Percentiles rank a stretch among this genome's conserved stretches.
Conservation (phyloP, 352 stramenopile species). For the Phytophthora megakarya region DNA sequence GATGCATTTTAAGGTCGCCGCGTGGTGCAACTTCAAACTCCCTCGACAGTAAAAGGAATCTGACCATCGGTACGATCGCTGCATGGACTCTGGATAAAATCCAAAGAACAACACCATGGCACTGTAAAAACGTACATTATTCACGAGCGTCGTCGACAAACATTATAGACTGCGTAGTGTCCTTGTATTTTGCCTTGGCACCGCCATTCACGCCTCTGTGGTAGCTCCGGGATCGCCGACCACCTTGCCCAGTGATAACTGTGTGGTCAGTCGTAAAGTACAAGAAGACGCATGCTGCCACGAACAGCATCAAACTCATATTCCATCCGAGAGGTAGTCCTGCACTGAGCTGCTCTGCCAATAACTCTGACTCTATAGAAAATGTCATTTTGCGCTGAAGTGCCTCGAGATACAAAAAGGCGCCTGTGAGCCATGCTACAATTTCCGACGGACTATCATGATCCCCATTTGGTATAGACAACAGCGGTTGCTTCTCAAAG, state of each 20-base stretch:
- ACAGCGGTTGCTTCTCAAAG: slow-evolving; percentile 36
- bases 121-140: slow-evolving; percentile 42
- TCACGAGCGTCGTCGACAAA: slow-evolving; percentile 80
- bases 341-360: slow-evolving; percentile 69
- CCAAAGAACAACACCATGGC: too few relatives aligned
- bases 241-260: slow-evolving; percentile 12
- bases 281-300: slow-evolving; percentile 53
- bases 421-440: slow-evolving; percentile 64
- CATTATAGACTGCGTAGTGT: slow-evolving; percentile 60
- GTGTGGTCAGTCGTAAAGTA: slow-evolving; percentile 49
- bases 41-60: too few relatives aligned
- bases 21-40: too few relatives aligned
- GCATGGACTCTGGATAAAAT: too few relatives aligned
- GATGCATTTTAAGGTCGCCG: too few relatives aligned
- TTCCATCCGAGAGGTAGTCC: slow-evolving; percentile 71
- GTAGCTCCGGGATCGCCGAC: slow-evolving; percentile 36
- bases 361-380: slow-evolving; percentile 61
- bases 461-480: slow-evolving; percentile 9
- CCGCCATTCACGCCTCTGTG: slow-evolving; percentile 40
- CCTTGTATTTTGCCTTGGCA: slow-evolving; percentile 45
- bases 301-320: slow-evolving; percentile 65
- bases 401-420: slow-evolving; percentile 71
- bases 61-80: too few relatives aligned
- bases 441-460: slow-evolving; percentile 36
- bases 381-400: slow-evolving; percentile 62